Evolutionary conservation across 768 basidiomycete genomes (phyloP).

Genomic region (Russula foetens): DNA sequence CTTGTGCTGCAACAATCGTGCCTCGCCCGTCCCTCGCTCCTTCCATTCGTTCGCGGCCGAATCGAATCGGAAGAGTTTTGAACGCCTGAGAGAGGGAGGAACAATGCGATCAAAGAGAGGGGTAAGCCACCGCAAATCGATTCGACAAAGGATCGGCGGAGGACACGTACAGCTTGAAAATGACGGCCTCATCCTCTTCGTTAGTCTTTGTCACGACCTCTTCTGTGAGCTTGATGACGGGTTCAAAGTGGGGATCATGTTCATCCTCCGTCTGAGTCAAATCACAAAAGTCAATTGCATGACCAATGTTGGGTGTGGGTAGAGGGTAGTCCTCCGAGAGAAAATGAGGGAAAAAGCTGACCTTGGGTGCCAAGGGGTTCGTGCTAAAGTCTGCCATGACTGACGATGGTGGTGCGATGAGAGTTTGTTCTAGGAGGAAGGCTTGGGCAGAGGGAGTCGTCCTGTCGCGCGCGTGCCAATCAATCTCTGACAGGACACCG

Average conservation of each 20-base stretch:
- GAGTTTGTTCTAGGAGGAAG: slow-evolving; percentile 14
- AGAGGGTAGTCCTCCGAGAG: neutral
- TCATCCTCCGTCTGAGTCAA: slow-evolving; percentile 53
- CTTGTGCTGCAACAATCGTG: slow-evolving; percentile 85
- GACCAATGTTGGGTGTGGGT: neutral
- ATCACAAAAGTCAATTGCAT: slow-evolving; percentile 12
- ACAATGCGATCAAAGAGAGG: neutral
- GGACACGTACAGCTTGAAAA: slow-evolving; percentile 88
- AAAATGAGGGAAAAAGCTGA: slow-evolving; percentile 30
- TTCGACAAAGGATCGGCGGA: slow-evolving; percentile 15
- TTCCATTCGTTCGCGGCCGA: slow-evolving; percentile 82
- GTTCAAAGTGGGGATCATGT: slow-evolving; percentile 87
- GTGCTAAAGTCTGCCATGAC: slow-evolving; percentile 15
- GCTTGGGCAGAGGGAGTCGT: slow-evolving; percentile 17
- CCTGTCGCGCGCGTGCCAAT: slow-evolving; percentile 22
- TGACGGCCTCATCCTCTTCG: slow-evolving; percentile 88
- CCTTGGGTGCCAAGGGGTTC: slow-evolving; percentile 66
- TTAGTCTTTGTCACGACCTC: slow-evolving; percentile 90
- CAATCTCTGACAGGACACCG: slow-evolving; percentile 9
- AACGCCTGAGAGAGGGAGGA: slow-evolving; percentile 55
- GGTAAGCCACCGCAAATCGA: neutral
- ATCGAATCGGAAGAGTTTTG: slow-evolving; percentile 97
- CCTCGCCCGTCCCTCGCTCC: slow-evolving; percentile 95
- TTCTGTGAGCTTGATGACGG: slow-evolving; percentile 93
- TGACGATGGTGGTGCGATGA: slow-evolving; percentile 12